These are phyloP conservation scores for Daucus carota DNA, from an alignment of 129 eudicot genomes.

Conservation along the genomic window DNA sequence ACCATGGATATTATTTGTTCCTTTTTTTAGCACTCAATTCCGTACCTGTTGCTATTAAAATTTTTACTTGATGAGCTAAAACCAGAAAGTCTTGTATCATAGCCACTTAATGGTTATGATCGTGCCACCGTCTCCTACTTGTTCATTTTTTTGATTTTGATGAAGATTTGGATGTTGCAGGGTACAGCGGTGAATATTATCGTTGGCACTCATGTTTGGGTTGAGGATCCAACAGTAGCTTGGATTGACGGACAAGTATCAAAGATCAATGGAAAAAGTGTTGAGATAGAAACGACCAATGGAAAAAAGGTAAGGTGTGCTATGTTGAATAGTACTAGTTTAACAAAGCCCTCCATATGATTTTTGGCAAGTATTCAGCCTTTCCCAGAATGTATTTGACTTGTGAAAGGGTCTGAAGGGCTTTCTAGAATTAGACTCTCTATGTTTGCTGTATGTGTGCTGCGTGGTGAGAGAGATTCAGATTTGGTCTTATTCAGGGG, in stretches of 20 bases:
- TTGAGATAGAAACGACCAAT: slow-evolving; percentile 53
- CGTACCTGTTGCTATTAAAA: not conserved
- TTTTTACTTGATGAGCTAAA: not conserved
- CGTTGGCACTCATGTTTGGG: slow-evolving; percentile 89
- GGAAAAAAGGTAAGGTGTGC: slow-evolving; percentile 52
- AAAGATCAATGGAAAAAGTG: slow-evolving; percentile 62
- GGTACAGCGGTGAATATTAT: slow-evolving; percentile 67
- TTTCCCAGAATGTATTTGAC: not conserved
- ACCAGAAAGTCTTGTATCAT: not conserved
- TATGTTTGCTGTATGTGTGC: not conserved
- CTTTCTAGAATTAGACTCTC: not conserved
- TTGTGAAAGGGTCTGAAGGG: not conserved
- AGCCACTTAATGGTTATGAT: not conserved
- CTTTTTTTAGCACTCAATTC: not conserved
- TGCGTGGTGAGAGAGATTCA: not conserved
- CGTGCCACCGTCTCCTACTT: not conserved
- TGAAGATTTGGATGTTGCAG: slow-evolving; percentile 44
- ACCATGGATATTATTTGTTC: not conserved
- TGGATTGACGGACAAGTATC: slow-evolving; percentile 90
- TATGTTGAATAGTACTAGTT: slow-evolving; percentile 2
- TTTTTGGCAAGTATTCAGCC: not conserved
- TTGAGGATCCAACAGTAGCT: slow-evolving; percentile 65
- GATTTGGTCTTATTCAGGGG: not conserved
- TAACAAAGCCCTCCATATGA: not conserved
- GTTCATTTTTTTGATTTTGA: slow-evolving; percentile 14